A percentile compares a stretch with the other conserved stretches of the same genome.
Conservation (phyloP, 169 alveolate genomes). For the Plasmodium blacklocki region DNA sequence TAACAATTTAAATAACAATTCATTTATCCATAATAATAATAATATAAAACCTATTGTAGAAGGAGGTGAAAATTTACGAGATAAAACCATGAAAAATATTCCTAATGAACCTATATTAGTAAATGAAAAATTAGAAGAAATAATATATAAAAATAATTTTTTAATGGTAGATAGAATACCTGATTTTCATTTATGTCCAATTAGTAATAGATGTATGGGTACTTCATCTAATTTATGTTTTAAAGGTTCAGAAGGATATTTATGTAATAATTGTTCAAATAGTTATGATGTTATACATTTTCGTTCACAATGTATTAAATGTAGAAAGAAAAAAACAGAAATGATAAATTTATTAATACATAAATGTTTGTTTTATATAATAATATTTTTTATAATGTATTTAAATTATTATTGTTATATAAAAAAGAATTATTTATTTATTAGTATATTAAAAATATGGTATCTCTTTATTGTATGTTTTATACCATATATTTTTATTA, state of each 20-base stretch:
- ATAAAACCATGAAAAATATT: background rate
- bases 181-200: constrained; percentile 73
- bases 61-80: background rate
- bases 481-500: constrained; percentile 33
- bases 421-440: constrained; percentile 64
- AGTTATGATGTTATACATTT: constrained; percentile 40
- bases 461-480: constrained; percentile 61
- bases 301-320: constrained; percentile 66
- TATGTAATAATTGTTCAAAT: constrained; percentile 79
- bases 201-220: constrained; percentile 59
- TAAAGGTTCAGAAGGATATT: constrained; percentile 85
- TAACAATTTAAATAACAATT: background rate
- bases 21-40: background rate
- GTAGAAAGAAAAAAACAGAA: constrained; percentile 42
- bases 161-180: constrained; percentile 69
- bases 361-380: constrained; percentile 49
- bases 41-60: background rate
- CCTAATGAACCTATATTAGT: constrained; percentile 15
- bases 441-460: constrained; percentile 76
- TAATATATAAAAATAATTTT: constrained; percentile 48
- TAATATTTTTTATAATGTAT: constrained; percentile 49
- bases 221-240: constrained; percentile 72
- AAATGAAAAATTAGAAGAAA: constrained; percentile 39
- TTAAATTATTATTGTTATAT: constrained; percentile 71
- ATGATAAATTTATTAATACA: constrained; percentile 13